These are phyloP conservation scores for Pseudogymnoascus destructans DNA, from an alignment of 2,329 filamentous ascomycete genomes.

Conservation along the genomic window DNA sequence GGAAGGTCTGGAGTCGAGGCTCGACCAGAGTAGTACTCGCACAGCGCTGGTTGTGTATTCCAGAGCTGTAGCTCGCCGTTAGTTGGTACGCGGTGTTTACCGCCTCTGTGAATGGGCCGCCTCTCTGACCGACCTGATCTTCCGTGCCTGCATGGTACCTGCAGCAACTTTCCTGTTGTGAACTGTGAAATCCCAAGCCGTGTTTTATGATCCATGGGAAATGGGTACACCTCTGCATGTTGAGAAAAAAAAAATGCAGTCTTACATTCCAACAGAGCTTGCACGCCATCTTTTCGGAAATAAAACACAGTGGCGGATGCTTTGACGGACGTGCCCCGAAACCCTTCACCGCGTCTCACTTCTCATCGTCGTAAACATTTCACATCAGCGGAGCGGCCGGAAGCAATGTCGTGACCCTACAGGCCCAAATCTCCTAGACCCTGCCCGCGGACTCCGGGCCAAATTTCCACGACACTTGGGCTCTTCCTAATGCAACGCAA, in stretches of 20 bases:
- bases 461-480: constrained; percentile 5
- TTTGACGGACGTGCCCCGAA: not conserved
- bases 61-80: constrained; percentile 1
- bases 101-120: constrained; percentile 3
- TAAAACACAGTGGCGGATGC: not conserved
- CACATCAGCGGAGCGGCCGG: not conserved
- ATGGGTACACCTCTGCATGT: constrained; percentile 1
- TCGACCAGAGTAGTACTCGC: not conserved
- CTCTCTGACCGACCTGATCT: constrained; percentile 1
- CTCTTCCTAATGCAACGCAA: constrained; percentile 8
- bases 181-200: not conserved
- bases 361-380: constrained; percentile 7
- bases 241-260: not conserved
- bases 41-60: constrained; percentile 1
- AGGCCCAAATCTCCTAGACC: constrained; percentile 1
- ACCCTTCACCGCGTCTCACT: constrained; percentile 2
- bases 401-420: constrained; percentile 5
- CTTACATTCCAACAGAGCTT: not conserved
- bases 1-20: constrained; percentile 1
- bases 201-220: constrained; percentile 8
- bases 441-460: not conserved
- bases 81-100: constrained; percentile 8
- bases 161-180: constrained; percentile 4
- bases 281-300: not conserved
- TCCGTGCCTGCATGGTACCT: constrained; percentile 8